Base-by-base conservation (phyloP, 108 stramenopile species). In the Skeletonema costatum region DNA sequence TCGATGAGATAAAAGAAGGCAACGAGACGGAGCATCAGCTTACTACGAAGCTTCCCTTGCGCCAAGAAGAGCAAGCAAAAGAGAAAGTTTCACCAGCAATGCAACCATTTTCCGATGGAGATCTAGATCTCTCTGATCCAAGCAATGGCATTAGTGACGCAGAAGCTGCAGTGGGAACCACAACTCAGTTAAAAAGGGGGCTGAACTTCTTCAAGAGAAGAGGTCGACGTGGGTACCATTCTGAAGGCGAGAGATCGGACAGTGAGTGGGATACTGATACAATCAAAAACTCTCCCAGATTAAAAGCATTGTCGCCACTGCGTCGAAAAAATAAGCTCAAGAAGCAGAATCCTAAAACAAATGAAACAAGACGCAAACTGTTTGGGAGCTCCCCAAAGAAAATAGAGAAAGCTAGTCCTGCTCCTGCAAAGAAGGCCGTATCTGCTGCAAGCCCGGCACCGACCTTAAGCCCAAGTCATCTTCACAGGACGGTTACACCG, bases 191-290 rank as follows among this genome's bases (percentile, higher is more conserved):
- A 25, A 56, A 30, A 30, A 19, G 10, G n/a, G 38, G 58, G 13
- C 7, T 72, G 14, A 48, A 32, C 7, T 63, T 72, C 16, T 63
- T 63, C 53, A 56, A 56, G 53, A 21, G 25, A 17, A 72, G 21
- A 46, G 62, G 46, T 62, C 71, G 44, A 14, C 29, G 32, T 16
- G 25, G 25, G 25, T 76, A 65, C 30, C 38, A 71, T 46, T 78
- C 77, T 16, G 70, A 71, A 66, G 77, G 77, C 64, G 70, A 78
- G 39, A 39, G 39, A 66, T 66, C 65, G 9, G 64, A 71, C 41
- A 71, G 38, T 66, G 69, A 70, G 3, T 70, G 48, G 64, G 77
- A 78, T n/a, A 56, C 25, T 16, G 21, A 56, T 56, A 10, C 10
- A 9, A 56, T 6, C 53, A 56, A 56, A 56, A 56, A 56, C 9